A percentile compares a stretch with the other conserved stretches of the same genome.
phyloP scores from a whole-genome alignment of 2,329 filamentous ascomycete species.

The Neonectria coccinea region DNA sequence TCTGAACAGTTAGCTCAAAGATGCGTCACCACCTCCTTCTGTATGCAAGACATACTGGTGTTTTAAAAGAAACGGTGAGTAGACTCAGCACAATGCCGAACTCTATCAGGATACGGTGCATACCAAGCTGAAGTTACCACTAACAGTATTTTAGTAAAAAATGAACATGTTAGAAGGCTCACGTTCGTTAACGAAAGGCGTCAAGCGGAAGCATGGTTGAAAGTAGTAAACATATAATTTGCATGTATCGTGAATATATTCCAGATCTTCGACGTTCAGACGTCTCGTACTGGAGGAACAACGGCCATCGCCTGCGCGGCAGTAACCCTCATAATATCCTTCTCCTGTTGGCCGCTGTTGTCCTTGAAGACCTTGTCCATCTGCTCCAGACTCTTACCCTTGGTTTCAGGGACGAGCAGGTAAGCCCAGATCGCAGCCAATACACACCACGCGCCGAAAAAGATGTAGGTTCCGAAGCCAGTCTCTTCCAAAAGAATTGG shows the following conservation, averaged over 20 bases:
- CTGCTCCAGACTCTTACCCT: conserved; percentile 79
- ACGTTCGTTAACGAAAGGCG: background rate
- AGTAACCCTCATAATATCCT: conserved; percentile 15
- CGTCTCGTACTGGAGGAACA: background rate
- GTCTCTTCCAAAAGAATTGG: conserved; percentile 42
- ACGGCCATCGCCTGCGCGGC: background rate
- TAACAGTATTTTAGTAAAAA: background rate
- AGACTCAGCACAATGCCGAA: too few species aligned
- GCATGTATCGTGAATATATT: background rate
- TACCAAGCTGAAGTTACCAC: too few species aligned
- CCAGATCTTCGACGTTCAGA: background rate
- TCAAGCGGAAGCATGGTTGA: background rate
- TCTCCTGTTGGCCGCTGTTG: conserved; percentile 21
- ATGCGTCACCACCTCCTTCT: too few species aligned
- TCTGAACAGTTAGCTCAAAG: too few species aligned
- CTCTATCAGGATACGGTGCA: too few species aligned
- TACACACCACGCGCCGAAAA: conserved; percentile 79
- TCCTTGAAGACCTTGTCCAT: conserved; percentile 75
- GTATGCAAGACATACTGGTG: too few species aligned
- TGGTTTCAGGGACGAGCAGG: conserved; percentile 72
- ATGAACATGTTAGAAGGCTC: background rate
- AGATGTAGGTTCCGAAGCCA: conserved; percentile 72
- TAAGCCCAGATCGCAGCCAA: conserved; percentile 75
- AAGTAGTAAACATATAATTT: background rate
- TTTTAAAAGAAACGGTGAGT: too few species aligned